Conservation (phyloP, 306 rosid species). For the Parietaria judaica region DNA sequence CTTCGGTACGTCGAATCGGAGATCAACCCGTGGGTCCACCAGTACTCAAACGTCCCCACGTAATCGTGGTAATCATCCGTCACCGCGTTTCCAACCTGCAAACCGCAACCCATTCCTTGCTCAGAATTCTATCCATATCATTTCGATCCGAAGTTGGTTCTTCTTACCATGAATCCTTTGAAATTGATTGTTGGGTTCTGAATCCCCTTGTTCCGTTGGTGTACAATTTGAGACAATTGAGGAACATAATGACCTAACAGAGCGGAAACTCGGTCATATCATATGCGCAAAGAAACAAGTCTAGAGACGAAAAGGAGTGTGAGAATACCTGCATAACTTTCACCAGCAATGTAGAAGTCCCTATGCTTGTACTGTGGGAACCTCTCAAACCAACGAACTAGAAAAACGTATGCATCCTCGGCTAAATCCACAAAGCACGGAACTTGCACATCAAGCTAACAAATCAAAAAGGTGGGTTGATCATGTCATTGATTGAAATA, state of each 20-base stretch:
- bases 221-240: conserved; percentile 69
- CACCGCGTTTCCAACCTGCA: conserved; percentile 91
- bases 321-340: conserved; percentile 88
- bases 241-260: conserved; percentile 91
- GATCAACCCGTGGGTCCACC: conserved; percentile 97
- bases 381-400: conserved; percentile 88
- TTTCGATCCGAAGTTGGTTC: conserved; percentile 2
- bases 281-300: conserved; percentile 3
- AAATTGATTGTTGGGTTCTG: conserved; percentile 68
- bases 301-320: not conserved
- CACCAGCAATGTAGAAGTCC: conserved; percentile 90
- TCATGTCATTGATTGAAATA: conserved; percentile 11
- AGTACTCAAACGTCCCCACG: conserved; percentile 81
- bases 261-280: conserved; percentile 5
- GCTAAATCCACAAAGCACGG: conserved; percentile 45
- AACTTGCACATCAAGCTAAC: conserved; percentile 8
- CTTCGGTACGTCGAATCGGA: conserved; percentile 75
- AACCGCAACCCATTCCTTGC: conserved; percentile 13
- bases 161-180: conserved; percentile 84
- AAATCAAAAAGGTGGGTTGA: not conserved
- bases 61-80: conserved; percentile 85
- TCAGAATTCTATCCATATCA: not conserved
- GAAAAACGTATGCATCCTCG: conserved; percentile 74
- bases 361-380: conserved; percentile 89
- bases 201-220: conserved; percentile 59